phyloP scores from a whole-genome alignment of 345 rosid genomes.

The Eucalyptus regnans region DNA sequence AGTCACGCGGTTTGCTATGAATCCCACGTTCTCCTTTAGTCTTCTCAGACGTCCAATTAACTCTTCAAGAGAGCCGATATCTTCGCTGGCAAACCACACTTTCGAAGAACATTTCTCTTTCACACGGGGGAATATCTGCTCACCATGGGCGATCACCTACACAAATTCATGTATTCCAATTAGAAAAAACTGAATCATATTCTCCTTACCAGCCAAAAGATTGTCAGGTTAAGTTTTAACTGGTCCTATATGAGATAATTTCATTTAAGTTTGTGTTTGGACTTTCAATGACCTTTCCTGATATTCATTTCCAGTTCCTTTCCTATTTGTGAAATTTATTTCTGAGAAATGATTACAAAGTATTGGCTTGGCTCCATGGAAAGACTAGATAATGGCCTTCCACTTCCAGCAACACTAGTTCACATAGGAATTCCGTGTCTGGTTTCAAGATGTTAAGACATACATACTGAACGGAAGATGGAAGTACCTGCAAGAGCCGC shows the following conservation, averaged over 20 bases:
- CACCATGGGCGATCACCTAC: slow-evolving; percentile 90
- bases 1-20: slow-evolving; percentile 83
- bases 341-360: background rate
- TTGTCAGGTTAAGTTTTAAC: background rate
- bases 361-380: background rate
- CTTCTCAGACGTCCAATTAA: slow-evolving; percentile 71
- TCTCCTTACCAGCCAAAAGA: background rate
- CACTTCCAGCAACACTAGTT: background rate
- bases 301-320: background rate
- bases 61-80: slow-evolving; percentile 63
- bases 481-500: slow-evolving; percentile 75
- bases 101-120: slow-evolving; percentile 73
- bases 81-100: slow-evolving; percentile 63
- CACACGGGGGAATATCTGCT: slow-evolving; percentile 91
- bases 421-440: background rate
- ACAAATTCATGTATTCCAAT: background rate
- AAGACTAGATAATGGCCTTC: background rate
- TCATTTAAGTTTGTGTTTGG: background rate
- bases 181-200: background rate
- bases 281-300: background rate
- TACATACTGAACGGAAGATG: background rate
- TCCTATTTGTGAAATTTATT: background rate
- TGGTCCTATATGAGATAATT: background rate
- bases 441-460: background rate
- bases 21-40: slow-evolving; percentile 87